Conservation (phyloP, 148 eudicot genomes). For the Silene latifolia region DNA sequence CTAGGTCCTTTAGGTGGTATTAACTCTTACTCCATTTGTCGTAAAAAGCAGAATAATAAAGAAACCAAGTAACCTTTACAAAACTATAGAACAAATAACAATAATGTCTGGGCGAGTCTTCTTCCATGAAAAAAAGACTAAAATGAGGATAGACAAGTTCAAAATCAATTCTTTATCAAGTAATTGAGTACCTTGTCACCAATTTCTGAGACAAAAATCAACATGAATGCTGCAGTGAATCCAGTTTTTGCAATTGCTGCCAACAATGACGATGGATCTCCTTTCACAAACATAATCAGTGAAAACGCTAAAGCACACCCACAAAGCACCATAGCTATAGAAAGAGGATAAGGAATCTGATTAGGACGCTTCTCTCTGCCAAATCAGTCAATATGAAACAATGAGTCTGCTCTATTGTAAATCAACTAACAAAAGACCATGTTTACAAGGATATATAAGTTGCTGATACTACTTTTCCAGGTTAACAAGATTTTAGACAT, state of each 20-base stretch:
- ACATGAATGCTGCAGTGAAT: constrained; percentile 85
- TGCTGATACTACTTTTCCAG: background rate
- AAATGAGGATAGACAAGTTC: background rate
- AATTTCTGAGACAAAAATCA: constrained; percentile 92
- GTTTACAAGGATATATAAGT: constrained; percentile 2
- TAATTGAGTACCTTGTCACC: constrained; percentile 82
- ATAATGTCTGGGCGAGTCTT: too few species aligned
- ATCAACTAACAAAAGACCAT: constrained; percentile 16
- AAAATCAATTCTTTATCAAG: constrained; percentile 2
- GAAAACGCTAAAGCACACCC: constrained; percentile 54
- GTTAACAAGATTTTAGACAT: background rate
- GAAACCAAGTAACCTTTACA: too few species aligned
- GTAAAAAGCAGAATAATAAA: too few species aligned
- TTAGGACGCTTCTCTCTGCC: constrained; percentile 55
- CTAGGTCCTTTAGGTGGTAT: too few species aligned
- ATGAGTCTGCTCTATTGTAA: constrained; percentile 20
- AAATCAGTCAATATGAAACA: constrained; percentile 32
- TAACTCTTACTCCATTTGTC: too few species aligned
- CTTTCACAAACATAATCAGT: constrained; percentile 50
- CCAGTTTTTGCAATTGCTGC: constrained; percentile 87
- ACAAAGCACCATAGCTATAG: constrained; percentile 58
- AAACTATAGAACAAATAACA: too few species aligned
- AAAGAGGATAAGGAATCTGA: constrained; percentile 62
- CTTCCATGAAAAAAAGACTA: background rate
- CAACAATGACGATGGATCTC: constrained; percentile 52